Base-by-base conservation (phyloP, 148 eudicot genomes). In the Agrostemma githago region DNA sequence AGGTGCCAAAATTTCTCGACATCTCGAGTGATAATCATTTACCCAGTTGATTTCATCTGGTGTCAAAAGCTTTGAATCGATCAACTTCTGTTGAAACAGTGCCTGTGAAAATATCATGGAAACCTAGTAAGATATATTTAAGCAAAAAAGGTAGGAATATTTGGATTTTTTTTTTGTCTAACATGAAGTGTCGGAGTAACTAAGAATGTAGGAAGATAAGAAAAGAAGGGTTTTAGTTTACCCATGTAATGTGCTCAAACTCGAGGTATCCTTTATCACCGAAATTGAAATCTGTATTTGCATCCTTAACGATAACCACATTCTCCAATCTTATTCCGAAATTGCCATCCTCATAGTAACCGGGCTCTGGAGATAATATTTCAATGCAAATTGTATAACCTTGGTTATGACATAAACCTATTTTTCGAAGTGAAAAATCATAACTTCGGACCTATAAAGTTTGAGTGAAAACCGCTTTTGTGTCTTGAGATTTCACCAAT, bases 201-300 rank as follows among this genome's bases (percentile, higher is more conserved):
- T 7, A 48, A 48, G 11, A 5, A 12, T 48, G 11, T 12, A 9
- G 3, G 34, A 26, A 26, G 34, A 26, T 26, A 26, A 68, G 64
- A 58, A 38, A 80, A 42, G 21, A 6, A 34, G 79, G 34, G 34
- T 26, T 26, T 26, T n/a, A 73, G 69, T 84, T 84, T 70, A 95
- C 98, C 98, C 96, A 90, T 59, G 96, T 90, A 76, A 95, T 92
- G 86, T 95, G 97, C 86, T 92, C 98, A 68, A 95, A 92, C 37
- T 83, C 80, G 10, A 95, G 81, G 87, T 90, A 95, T 66, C 97
- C 98, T 81, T 87, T 87, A 79, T 88, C 88, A 78, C 93, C 96
- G 62, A 90, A 95, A 77, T 95, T 95, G 84, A 86, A 95, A 76
- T 82, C 71, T 58, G 98, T 92, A 73, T 81, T 85, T 61, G 97